Evolutionary conservation across 2,329 filamentous ascomycete species (phyloP), one percentile per base, ranked within the genome.

Genomic region (Arthrobotrys musiformis): DNA sequence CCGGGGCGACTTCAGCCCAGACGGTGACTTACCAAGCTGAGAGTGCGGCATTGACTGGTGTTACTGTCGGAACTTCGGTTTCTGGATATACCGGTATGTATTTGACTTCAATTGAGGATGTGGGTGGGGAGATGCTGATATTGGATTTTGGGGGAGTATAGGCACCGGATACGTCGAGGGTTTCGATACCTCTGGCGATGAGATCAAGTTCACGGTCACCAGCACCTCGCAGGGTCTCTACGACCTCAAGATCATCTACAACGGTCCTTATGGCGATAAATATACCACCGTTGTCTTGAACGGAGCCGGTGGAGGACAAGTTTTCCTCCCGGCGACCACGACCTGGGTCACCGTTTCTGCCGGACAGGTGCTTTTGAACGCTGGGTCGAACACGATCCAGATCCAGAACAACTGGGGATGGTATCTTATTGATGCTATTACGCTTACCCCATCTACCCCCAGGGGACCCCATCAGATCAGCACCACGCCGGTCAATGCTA

Each of bases 331-430:
- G 0, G 84, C 83, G 8, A 83, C 83, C 7, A 82, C 81, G 1
- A 76, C 79, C 1, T 87, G 84, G 82, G 82, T 82, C 8, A 83
- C 82, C 33, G 83, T 84, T 11, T 70, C 83, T 0, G 86, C 82
- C 15, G 85, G 86, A 13, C 85, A 86, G 76, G 82, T 86, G 0
- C 81, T 87, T 1, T 81, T 86, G 37, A 83, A 84, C 56, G 82
- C 82, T 7, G 85, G 85, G 15, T 69, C 79, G 48, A 86, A 86
- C 81, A 86, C 84, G 0, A 84, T 86, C 61, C 82, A 85, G 42
- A 84, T 86, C 50, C 83, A 85, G 64, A 85, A 80, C 81, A 85
- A 86, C 81, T 86, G 85, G 85, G 86, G 86, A 70, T 86, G 85
- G 85, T 85, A 85, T 78, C 83, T 86, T 22, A 84, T 86, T 63